phyloP scores from a whole-genome alignment of 495 filamentous ascomycete genomes.

The Penicillium waksmanii region DNA sequence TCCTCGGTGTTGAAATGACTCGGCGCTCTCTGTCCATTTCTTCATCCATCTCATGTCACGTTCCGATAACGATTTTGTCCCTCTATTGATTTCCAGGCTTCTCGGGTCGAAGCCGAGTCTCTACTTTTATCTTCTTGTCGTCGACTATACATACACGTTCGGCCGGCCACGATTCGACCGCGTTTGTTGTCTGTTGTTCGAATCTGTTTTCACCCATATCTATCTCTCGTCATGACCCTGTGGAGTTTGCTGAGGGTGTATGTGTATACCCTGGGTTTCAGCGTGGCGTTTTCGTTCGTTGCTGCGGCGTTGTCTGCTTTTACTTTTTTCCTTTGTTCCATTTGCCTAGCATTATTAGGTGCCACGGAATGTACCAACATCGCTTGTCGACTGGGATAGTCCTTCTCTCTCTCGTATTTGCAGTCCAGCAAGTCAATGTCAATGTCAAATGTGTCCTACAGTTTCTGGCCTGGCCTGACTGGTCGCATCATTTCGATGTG shows the following conservation, averaged over 20 bases:
- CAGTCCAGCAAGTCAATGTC: not conserved
- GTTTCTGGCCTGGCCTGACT: too few species aligned
- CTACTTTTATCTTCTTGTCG: constrained; percentile 24
- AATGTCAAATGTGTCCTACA: not conserved
- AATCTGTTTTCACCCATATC: constrained; percentile 11
- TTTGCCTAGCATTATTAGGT: constrained; percentile 33
- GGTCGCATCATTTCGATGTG: too few species aligned
- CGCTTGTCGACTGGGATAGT: constrained; percentile 10
- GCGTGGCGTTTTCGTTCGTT: constrained; percentile 34
- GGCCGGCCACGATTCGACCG: not conserved
- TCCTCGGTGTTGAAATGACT: constrained; percentile 37
- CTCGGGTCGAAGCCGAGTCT: constrained; percentile 28
- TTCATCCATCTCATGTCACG: constrained; percentile 26
- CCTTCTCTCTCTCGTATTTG: constrained; percentile 14
- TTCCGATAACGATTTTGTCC: constrained; percentile 30
- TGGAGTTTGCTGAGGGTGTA: constrained; percentile 25
- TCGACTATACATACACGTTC: not conserved
- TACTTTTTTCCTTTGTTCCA: constrained; percentile 32
- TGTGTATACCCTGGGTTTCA: constrained; percentile 27
- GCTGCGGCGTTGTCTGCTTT: constrained; percentile 23
- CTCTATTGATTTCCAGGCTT: constrained; percentile 29
- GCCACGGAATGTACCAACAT: constrained; percentile 30
- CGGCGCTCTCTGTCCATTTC: constrained; percentile 19
- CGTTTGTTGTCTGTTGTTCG: constrained; percentile 4
- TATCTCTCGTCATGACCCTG: constrained; percentile 24